A percentile compares a stretch with the other conserved stretches of the same genome.
Conservation (phyloP, 1,284 basidiomycete genomes). For the Heterobasidion parviporum region DNA sequence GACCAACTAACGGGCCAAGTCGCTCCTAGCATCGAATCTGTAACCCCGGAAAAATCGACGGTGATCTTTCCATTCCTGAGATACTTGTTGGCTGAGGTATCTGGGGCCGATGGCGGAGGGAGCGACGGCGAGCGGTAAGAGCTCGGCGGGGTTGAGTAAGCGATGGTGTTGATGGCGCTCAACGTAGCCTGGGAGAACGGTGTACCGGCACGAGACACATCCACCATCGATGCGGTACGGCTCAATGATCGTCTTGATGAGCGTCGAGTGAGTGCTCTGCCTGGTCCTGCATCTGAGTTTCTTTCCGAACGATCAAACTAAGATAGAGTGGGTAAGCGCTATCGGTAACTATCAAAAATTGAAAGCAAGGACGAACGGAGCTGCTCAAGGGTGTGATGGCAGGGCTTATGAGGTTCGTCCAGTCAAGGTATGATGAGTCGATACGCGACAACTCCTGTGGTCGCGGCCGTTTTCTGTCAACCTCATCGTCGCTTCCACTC, state of each 20-base stretch:
- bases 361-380: neutral
- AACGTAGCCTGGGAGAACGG: neutral
- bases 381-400: no score
- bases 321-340: neutral
- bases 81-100: constrained; percentile 10
- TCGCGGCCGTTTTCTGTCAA: neutral
- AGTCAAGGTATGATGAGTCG: no score
- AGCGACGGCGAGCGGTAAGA: constrained; percentile 10
- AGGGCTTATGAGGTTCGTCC: no score
- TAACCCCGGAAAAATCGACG: constrained; percentile 30
- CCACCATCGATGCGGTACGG: constrained; percentile 2
- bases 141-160: neutral
- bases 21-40: constrained; percentile 6
- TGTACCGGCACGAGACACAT: neutral
- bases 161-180: constrained; percentile 2
- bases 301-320: neutral
- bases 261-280: neutral
- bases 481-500: neutral
- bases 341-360: neutral
- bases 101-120: constrained; percentile 7
- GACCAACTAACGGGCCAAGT: constrained; percentile 34
- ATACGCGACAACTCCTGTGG: neutral
- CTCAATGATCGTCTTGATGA: constrained; percentile 1
- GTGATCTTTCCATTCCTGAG: constrained; percentile 19
- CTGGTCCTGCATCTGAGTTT: neutral